These are phyloP conservation scores for Fusarium verticillioides DNA, from an alignment of 2,329 filamentous ascomycete genomes.

Conservation along the genomic window DNA sequence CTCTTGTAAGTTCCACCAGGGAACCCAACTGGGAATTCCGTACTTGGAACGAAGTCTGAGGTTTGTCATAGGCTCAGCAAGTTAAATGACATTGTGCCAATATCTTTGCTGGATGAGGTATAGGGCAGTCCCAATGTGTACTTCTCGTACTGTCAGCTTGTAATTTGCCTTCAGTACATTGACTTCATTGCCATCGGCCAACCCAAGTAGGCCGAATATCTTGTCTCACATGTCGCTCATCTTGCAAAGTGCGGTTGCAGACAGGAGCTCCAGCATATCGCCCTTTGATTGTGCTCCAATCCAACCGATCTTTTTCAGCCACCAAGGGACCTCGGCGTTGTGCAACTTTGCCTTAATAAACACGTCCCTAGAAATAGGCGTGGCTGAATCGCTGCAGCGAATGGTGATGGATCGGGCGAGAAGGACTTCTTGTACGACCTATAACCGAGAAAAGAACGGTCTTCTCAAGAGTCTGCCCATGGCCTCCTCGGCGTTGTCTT, in stretches of 20 bases:
- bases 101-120: constrained; percentile 8
- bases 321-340: neutral
- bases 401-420: constrained; percentile 11
- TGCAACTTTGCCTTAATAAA: neutral
- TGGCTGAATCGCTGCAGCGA: constrained; percentile 5
- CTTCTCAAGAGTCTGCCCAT: constrained; percentile 2
- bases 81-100: neutral
- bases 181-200: neutral
- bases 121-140: constrained; percentile 23
- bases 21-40: constrained; percentile 29
- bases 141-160: constrained; percentile 25
- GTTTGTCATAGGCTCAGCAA: constrained; percentile 2
- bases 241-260: constrained; percentile 9
- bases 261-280: neutral
- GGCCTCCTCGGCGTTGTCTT: neutral
- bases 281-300: neutral
- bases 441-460: constrained; percentile 22
- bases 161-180: constrained; percentile 11
- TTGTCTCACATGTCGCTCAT: constrained; percentile 23
- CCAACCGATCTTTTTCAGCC: constrained; percentile 6
- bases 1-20: constrained; percentile 18
- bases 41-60: constrained; percentile 1
- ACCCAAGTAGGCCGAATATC: constrained; percentile 23
- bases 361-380: neutral
- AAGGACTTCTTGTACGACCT: constrained; percentile 26